Evolutionary conservation across 2,329 filamentous ascomycete genomes (phyloP).

Genomic region (Penicillium sp.): DNA sequence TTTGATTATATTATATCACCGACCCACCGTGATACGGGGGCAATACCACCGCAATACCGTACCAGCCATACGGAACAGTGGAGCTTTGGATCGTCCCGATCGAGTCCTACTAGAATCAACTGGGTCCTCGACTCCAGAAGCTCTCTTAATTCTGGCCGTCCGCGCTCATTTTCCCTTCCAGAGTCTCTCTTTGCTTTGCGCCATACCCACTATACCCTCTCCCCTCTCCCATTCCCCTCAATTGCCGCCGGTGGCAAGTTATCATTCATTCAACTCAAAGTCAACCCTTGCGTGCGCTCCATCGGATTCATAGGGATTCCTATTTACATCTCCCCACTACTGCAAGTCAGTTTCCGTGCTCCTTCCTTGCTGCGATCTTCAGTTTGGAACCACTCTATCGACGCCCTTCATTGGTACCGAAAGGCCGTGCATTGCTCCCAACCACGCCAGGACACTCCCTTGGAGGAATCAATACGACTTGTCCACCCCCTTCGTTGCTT

Average conservation of each 20-base stretch:
- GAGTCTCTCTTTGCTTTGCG: conserved; percentile 7
- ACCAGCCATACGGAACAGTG: too few relatives aligned
- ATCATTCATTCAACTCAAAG: conserved; percentile 17
- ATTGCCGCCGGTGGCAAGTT: conserved; percentile 32
- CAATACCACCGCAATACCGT: too few relatives aligned
- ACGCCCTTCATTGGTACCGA: background rate
- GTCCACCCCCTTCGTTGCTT: conserved; percentile 12
- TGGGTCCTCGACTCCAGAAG: conserved; percentile 13
- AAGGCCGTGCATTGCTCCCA: conserved; percentile 11
- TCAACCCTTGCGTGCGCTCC: conserved; percentile 21
- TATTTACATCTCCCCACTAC: conserved; percentile 19
- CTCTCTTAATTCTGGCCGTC: conserved; percentile 17
- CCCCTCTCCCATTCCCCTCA: conserved; percentile 4
- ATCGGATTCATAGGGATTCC: too few relatives aligned
- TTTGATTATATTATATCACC: conserved; percentile 2
- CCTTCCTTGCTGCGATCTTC: conserved; percentile 24
- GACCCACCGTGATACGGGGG: conserved; percentile 7
- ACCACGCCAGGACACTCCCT: conserved; percentile 9
- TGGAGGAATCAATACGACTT: conserved; percentile 13
- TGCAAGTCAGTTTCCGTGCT: conserved; percentile 9
- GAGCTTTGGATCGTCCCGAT: conserved; percentile 24
- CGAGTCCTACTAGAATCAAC: conserved; percentile 23
- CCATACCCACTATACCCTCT: conserved; percentile 9
- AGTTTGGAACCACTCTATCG: background rate
- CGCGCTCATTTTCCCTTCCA: conserved; percentile 6